Conservation (phyloP, 805 yeast genomes). For the Kockiozyma suomiensis region DNA sequence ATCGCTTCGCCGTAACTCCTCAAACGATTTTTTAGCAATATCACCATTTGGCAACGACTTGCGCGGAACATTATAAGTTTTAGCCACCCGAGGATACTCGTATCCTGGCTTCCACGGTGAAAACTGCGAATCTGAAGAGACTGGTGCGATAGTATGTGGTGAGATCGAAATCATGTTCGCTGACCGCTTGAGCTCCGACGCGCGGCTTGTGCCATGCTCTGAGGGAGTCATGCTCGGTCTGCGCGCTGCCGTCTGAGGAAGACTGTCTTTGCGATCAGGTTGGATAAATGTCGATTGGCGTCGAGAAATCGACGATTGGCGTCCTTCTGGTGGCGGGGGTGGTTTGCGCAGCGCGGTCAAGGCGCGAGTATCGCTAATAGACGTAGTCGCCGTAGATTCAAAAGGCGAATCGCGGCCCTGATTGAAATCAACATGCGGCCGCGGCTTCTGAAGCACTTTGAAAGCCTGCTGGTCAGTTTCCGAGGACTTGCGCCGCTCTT, state of each 20-base stretch:
- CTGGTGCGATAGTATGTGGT: conserved; percentile 10
- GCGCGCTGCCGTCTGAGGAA: background rate
- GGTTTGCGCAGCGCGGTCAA: conserved; percentile 27
- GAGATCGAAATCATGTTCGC: conserved; percentile 3
- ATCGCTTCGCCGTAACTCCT: background rate
- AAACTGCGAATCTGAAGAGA: background rate
- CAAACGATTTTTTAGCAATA: background rate
- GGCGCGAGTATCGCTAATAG: background rate
- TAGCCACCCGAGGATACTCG: conserved; percentile 1
- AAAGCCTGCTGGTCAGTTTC: conserved; percentile 8
- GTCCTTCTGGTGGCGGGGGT: conserved; percentile 27
- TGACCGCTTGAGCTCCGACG: conserved; percentile 1
- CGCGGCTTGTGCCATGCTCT: background rate
- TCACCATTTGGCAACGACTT: conserved; percentile 20
- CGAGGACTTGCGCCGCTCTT: background rate
- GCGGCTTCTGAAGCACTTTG: conserved; percentile 25
- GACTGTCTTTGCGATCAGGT: conserved; percentile 5
- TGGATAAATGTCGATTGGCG: conserved; percentile 6
- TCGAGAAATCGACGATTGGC: conserved; percentile 3
- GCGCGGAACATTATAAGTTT: conserved; percentile 20
- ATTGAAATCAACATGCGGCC: conserved; percentile 27
- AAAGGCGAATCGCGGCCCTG: conserved; percentile 28
- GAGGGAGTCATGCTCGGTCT: background rate
- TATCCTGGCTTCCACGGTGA: conserved; percentile 10
- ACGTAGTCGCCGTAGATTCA: background rate